Evolutionary conservation across 352 stramenopile genomes (phyloP), one percentile per base, ranked within the genome.

Genomic region (Globisporangium viniferum): DNA sequence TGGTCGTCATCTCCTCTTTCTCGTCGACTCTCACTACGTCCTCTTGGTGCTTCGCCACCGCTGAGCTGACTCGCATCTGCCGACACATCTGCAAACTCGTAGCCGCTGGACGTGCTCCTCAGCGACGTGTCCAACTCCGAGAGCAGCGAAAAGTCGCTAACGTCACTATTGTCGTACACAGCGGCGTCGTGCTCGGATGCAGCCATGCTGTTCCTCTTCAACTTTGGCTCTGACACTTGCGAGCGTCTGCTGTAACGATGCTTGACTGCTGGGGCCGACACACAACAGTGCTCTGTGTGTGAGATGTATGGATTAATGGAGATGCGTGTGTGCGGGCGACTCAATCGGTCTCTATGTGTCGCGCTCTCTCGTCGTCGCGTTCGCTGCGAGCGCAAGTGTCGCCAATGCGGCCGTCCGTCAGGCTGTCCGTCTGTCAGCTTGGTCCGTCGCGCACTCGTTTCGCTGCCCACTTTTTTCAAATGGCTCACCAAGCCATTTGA

Each of bases 51-150:
- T 27, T 59, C 54, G 29, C 35, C 27, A 33, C 54, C 18, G 54
- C 54, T 59, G 54, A 59, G 27, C 15, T 41, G 54, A 33, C 54
- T 59, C 27, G 15, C 27, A 27, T 59, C 54, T 5, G 27, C 54
- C 6, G 54, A 59, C 54, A 59, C 54, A 59, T 59, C 54, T 12
- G 54, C 54, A 59, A 59, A 59, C 27, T 59, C 54, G 54, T 41
- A 41, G 27, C 54, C 54, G 14, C 54, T 59, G 54, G 54, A 59
- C 15, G 54, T 33, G 2, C 54, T 59, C 15, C 24, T 41, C 15
- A 39, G 27, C 22, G 54, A 59, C 27, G 54, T 41, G 18, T 59
- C 54, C 15, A 41, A 33, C 27, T n/a, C 15, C 6, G 53, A 58
- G 53, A 36, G 14, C 27, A 36, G 53, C 5, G 54, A 59, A 10